phyloP scores from a whole-genome alignment of 1,139 yeast genomes.

The Yamadazyma atmosphaerica region DNA sequence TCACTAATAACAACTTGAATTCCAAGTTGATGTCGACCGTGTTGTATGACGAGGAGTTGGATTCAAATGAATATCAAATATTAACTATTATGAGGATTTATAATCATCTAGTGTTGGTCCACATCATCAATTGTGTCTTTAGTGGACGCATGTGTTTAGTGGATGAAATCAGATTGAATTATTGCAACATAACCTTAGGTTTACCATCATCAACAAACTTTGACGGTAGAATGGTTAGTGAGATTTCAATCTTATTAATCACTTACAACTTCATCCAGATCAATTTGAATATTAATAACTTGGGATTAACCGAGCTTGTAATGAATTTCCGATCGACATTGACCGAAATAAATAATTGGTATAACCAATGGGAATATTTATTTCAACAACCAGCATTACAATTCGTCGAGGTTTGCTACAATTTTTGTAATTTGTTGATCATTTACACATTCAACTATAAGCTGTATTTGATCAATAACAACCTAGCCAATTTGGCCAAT shows the following conservation, averaged over 20 bases:
- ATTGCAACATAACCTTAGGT: slow-evolving; percentile 62
- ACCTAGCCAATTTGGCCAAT: slow-evolving; percentile 10
- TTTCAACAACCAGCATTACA: slow-evolving; percentile 75
- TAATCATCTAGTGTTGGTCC: slow-evolving; percentile 74
- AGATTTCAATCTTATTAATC: slow-evolving; percentile 62
- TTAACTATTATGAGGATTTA: slow-evolving; percentile 60
- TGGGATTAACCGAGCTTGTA: slow-evolving; percentile 24
- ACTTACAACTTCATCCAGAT: slow-evolving; percentile 62
- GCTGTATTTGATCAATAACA: slow-evolving; percentile 15
- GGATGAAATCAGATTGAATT: slow-evolving; percentile 62
- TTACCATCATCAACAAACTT: slow-evolving; percentile 71
- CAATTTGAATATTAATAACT: slow-evolving; percentile 23
- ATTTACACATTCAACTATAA: slow-evolving; percentile 31
- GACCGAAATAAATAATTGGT: slow-evolving; percentile 56
- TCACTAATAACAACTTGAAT: slow-evolving; percentile 7
- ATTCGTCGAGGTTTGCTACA: slow-evolving; percentile 73
- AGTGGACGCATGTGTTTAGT: slow-evolving; percentile 76
- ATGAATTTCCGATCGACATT: slow-evolving; percentile 24
- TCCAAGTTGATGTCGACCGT: slow-evolving; percentile 20
- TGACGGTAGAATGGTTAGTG: slow-evolving; percentile 84
- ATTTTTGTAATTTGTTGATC: slow-evolving; percentile 61
- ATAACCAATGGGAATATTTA: slow-evolving; percentile 68
- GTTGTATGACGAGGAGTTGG: slow-evolving; percentile 29
- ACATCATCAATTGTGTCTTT: slow-evolving; percentile 65
- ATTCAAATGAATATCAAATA: slow-evolving; percentile 47